Conservation (phyloP, 2,329 filamentous ascomycete genomes). For the Fusarium graminum region DNA sequence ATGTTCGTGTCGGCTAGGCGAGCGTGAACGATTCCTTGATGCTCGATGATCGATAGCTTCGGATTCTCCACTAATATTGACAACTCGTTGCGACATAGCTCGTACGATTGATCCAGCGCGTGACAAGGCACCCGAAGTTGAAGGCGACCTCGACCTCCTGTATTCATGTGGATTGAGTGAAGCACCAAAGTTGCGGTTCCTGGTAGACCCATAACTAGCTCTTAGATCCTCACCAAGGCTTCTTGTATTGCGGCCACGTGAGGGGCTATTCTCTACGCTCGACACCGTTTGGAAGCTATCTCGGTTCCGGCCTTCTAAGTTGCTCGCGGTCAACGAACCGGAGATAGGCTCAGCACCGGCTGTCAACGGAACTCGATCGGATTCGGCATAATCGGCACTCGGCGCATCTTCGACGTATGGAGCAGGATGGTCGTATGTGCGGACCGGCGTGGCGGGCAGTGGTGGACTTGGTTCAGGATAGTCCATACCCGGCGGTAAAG, state of each 20-base stretch:
- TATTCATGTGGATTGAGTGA: conserved; percentile 66
- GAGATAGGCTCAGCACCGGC: conserved; percentile 68
- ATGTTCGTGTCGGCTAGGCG: conserved; percentile 60
- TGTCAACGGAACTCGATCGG: conserved; percentile 70
- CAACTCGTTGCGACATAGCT: conserved; percentile 95
- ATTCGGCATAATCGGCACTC: conserved; percentile 62
- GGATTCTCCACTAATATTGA: conserved; percentile 95
- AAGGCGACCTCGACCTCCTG: conserved; percentile 72
- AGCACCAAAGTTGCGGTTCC: conserved; percentile 69
- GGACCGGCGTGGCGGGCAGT: conserved; percentile 44
- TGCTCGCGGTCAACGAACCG: conserved; percentile 60
- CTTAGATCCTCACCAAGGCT: conserved; percentile 69
- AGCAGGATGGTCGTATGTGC: conserved; percentile 52
- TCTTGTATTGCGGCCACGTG: conserved; percentile 65
- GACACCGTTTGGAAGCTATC: conserved; percentile 71
- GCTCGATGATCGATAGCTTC: conserved; percentile 82
- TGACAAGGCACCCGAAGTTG: conserved; percentile 73
- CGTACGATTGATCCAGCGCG: conserved; percentile 82
- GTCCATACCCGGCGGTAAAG: conserved; percentile 66
- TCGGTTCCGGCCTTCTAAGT: conserved; percentile 58
- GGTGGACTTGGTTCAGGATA: conserved; percentile 41
- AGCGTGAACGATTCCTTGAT: conserved; percentile 71
- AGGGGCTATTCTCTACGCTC: conserved; percentile 68
- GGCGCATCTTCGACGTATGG: conserved; percentile 54
- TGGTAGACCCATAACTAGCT: conserved; percentile 63